phyloP scores from a whole-genome alignment of 495 filamentous ascomycete genomes.

The Lentithecium fluviatile region DNA sequence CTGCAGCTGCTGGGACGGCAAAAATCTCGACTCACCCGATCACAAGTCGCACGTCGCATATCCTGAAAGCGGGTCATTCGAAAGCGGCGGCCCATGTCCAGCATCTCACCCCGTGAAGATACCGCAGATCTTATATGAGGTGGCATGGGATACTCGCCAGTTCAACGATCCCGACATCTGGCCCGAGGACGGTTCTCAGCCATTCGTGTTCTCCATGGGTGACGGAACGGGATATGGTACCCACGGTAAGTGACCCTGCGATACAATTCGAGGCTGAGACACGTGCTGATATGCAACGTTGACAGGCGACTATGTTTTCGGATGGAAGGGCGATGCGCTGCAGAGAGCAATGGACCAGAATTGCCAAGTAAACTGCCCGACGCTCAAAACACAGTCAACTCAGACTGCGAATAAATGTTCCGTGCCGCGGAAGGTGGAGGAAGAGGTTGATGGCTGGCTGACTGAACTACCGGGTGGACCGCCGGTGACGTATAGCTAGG shows the following conservation, averaged over 20 bases:
- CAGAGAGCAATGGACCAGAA: slow-evolving; percentile 23
- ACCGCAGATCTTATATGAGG: slow-evolving; percentile 24
- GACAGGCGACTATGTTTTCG: slow-evolving; percentile 32
- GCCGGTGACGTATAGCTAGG: slow-evolving; percentile 2
- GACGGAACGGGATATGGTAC: slow-evolving; percentile 20
- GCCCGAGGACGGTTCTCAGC: slow-evolving; percentile 24
- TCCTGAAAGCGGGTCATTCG: slow-evolving; percentile 16
- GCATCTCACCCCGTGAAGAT: slow-evolving; percentile 25
- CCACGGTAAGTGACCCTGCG: too few species aligned
- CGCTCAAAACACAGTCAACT: slow-evolving; percentile 12
- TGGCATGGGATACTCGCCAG: slow-evolving; percentile 19
- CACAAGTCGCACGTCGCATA: slow-evolving; percentile 27
- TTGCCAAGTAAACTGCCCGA: slow-evolving; percentile 11
- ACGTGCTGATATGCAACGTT: too few species aligned
- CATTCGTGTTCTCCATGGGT: slow-evolving; percentile 21
- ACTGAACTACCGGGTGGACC: background rate
- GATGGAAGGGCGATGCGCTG: slow-evolving; percentile 24
- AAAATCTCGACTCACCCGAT: slow-evolving; percentile 20
- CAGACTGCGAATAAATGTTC: slow-evolving; percentile 18
- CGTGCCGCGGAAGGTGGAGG: slow-evolving; percentile 6
- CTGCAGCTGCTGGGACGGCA: slow-evolving; percentile 21
- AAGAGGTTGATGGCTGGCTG: slow-evolving; percentile 26
- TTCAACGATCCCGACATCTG: slow-evolving; percentile 21
- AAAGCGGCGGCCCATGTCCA: slow-evolving; percentile 10
- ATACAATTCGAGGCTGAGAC: too few species aligned